A percentile compares a stretch with the other conserved stretches of the same genome.
phyloP scores from a whole-genome alignment of 2,329 filamentous ascomycete genomes.

The Nothomitra cinnamomea region DNA sequence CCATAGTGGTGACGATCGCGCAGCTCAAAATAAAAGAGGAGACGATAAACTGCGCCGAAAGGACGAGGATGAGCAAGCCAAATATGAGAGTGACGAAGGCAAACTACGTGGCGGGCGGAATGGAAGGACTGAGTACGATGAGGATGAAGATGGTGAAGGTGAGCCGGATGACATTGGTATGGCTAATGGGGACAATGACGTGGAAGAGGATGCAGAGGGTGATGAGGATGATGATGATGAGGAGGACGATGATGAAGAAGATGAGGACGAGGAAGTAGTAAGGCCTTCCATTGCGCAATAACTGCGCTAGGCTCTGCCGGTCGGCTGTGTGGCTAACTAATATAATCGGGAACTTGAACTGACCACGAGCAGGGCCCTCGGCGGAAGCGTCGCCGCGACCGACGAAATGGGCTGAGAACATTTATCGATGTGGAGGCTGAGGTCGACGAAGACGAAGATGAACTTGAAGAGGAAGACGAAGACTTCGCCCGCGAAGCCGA shows the following conservation, averaged over 20 bases:
- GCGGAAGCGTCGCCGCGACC: constrained; percentile 63
- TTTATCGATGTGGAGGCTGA: constrained; percentile 98
- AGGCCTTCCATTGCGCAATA: constrained; percentile 24
- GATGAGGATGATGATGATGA: constrained; percentile 34
- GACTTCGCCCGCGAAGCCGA: constrained; percentile 54
- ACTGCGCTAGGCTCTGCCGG: neutral
- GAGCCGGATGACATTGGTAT: constrained; percentile 24
- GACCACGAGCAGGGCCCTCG: constrained; percentile 38
- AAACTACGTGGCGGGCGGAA: constrained; percentile 23
- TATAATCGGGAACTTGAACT: neutral
- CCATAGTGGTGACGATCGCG: constrained; percentile 11
- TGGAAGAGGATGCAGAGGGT: constrained; percentile 22
- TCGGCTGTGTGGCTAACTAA: constrained; percentile 20
- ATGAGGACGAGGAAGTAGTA: constrained; percentile 45
- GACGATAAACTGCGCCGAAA: neutral
- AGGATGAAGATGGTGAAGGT: constrained; percentile 27
- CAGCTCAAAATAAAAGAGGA: constrained; percentile 6
- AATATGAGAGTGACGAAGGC: constrained; percentile 18
- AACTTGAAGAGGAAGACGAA: constrained; percentile 75
- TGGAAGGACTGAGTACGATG: constrained; percentile 23
- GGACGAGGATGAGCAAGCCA: constrained; percentile 26
- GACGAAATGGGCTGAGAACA: constrained; percentile 34
- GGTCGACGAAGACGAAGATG: constrained; percentile 85
- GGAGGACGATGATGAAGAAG: constrained; percentile 36
- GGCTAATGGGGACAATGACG: constrained; percentile 18